phyloP scores from a whole-genome alignment of 2,329 filamentous ascomycete species.

The Dichotomopilus funicola region DNA sequence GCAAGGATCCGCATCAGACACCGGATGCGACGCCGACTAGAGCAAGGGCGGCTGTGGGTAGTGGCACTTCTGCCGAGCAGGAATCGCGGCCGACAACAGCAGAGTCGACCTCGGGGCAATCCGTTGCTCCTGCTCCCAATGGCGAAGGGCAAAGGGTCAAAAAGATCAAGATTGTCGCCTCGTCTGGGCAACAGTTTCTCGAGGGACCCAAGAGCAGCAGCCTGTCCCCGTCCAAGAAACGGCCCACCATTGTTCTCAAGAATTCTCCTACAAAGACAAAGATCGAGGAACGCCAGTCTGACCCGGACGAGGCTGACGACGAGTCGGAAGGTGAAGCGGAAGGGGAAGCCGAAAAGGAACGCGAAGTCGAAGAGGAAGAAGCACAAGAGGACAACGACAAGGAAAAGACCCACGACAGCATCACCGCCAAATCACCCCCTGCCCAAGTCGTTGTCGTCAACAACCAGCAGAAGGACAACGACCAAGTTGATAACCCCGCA shows the following conservation, averaged over 20 bases:
- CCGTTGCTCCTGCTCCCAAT: not conserved
- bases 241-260: constrained; percentile 8
- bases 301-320: not conserved
- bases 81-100: not conserved
- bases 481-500: too few relatives aligned
- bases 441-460: too few relatives aligned
- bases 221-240: constrained; percentile 1
- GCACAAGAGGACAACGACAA: constrained; percentile 1
- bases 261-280: not conserved
- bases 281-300: not conserved
- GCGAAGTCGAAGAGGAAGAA: not conserved
- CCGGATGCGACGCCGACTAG: constrained; percentile 16
- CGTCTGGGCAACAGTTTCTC: not conserved
- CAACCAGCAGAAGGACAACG: too few relatives aligned
- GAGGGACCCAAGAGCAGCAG: not conserved
- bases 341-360: too few relatives aligned
- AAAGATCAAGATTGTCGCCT: constrained; percentile 12
- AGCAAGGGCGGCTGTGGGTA: not conserved
- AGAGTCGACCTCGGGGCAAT: not conserved
- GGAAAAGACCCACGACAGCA: not conserved
- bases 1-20: constrained; percentile 21
- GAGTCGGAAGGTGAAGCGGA: too few relatives aligned
- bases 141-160: constrained; percentile 4
- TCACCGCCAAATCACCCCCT: too few relatives aligned
- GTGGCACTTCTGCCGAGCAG: not conserved